Evolutionary conservation across 768 basidiomycete species (phyloP).

Genomic region (Lactifluus volemus): DNA sequence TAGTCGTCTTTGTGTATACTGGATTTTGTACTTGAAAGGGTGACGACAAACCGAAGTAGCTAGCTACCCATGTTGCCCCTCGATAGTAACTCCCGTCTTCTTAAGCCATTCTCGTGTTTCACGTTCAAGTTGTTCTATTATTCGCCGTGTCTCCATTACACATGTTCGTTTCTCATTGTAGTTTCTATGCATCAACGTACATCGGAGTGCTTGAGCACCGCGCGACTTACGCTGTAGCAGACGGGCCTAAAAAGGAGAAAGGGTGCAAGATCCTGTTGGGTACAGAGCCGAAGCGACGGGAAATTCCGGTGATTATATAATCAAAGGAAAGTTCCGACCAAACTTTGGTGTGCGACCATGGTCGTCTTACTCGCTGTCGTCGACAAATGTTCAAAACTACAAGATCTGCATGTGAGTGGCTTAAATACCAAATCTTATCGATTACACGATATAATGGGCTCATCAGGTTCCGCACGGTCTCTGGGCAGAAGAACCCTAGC

Average conservation of each 20-base stretch:
- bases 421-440: not conserved
- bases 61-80: not conserved
- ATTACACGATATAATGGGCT: not conserved
- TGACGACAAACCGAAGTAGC: not conserved
- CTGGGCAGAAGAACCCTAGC: constrained; percentile 39
- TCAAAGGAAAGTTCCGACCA: not conserved
- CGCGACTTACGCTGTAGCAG: not conserved
- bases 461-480: constrained; percentile 8
- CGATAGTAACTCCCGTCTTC: not conserved
- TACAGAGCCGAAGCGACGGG: too few species aligned
- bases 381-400: constrained; percentile 16
- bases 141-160: too few species aligned
- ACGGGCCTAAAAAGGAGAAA: not conserved
- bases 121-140: too few species aligned
- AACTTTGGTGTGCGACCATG: not conserved
- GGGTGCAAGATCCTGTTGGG: too few species aligned
- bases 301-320: constrained; percentile 7
- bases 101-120: too few species aligned
- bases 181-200: not conserved
- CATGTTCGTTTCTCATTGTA: too few species aligned
- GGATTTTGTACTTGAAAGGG: not conserved
- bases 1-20: not conserved
- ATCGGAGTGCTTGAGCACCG: not conserved
- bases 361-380: not conserved
- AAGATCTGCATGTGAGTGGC: constrained; percentile 15